These are phyloP conservation scores for Akanthomyces muscarius DNA, from an alignment of 2,329 filamentous ascomycete species.

Conservation along the genomic window DNA sequence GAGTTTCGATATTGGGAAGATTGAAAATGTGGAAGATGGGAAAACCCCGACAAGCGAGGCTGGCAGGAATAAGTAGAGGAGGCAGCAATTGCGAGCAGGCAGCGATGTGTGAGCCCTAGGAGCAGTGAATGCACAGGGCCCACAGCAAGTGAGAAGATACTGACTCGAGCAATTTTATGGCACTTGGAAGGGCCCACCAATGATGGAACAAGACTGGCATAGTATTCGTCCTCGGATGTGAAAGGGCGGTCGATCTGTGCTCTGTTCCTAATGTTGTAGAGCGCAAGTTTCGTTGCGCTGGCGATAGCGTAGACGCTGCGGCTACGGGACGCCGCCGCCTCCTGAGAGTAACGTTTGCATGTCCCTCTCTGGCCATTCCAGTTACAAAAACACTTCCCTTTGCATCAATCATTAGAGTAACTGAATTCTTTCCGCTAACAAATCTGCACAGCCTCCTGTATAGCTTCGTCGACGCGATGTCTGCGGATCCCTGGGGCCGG, in stretches of 20 bases:
- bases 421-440: neutral
- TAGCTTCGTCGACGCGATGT: conserved; percentile 15
- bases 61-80: neutral
- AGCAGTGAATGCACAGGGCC: neutral
- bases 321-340: too few species aligned
- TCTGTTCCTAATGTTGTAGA: neutral
- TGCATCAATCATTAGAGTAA: neutral
- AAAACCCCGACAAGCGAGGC: neutral
- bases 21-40: neutral
- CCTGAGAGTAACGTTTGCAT: too few species aligned
- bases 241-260: neutral
- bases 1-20: neutral
- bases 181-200: neutral
- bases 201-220: neutral
- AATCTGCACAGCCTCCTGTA: conserved; percentile 13
- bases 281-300: neutral
- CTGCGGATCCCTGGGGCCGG: conserved; percentile 15
- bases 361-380: too few species aligned
- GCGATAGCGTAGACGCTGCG: neutral
- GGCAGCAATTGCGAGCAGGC: neutral
- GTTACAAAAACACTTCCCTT: neutral
- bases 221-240: neutral
- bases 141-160: conserved; percentile 10
- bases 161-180: neutral
- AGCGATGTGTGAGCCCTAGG: neutral